phyloP scores from a whole-genome alignment of 257 asterid genomes.

The Lycium barbarum region DNA sequence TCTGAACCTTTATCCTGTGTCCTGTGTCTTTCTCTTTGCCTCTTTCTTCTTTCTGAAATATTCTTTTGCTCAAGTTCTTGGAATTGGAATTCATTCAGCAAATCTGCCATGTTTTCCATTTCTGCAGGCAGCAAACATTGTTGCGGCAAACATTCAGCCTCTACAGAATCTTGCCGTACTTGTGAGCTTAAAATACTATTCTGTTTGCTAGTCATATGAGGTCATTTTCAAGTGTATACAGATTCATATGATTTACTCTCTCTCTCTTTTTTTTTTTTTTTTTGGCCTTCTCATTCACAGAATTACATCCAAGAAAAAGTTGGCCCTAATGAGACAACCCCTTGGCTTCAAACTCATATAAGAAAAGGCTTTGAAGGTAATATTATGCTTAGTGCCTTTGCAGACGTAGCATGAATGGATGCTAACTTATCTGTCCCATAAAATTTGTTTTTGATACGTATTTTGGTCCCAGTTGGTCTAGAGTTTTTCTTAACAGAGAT shows the following conservation, averaged over 20 bases:
- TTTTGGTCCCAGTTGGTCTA: neutral
- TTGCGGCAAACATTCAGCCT: constrained; percentile 66
- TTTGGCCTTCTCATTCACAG: constrained; percentile 30
- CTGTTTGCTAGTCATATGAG: constrained; percentile 27
- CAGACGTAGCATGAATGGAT: neutral
- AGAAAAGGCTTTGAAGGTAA: constrained; percentile 75
- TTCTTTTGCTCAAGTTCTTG: neutral
- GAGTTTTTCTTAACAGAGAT: constrained; percentile 33
- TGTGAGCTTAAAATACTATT: constrained; percentile 48
- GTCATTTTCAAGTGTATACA: constrained; percentile 21
- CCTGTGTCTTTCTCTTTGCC: neutral
- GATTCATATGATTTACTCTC: neutral
- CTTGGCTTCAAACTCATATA: constrained; percentile 68
- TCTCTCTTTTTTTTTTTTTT: constrained; percentile 17
- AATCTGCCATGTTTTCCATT: constrained; percentile 34
- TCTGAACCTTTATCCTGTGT: constrained; percentile 15
- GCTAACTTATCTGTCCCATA: neutral
- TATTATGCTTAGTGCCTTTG: neutral
- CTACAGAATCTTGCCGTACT: constrained; percentile 58
- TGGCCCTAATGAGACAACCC: constrained; percentile 68
- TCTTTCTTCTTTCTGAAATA: neutral
- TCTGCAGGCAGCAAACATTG: constrained; percentile 64
- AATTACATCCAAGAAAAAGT: constrained; percentile 65
- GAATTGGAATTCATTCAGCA: constrained; percentile 1
- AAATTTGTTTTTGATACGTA: neutral